Conservation (phyloP, 2,329 filamentous ascomycete species). For the Hypoxylon rubiginosum region DNA sequence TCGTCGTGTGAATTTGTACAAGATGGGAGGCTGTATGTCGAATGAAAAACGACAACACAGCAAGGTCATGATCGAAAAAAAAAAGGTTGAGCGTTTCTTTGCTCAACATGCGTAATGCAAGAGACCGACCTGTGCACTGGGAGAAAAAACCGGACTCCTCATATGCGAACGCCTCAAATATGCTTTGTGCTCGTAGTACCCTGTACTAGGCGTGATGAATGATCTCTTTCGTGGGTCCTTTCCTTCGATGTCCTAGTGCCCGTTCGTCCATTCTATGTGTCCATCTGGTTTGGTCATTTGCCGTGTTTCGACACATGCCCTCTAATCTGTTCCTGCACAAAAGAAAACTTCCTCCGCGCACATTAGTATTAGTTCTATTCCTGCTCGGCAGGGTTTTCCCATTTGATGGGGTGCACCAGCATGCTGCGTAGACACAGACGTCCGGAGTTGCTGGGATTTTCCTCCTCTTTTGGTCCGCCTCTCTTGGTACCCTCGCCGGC, state of each 20-base stretch:
- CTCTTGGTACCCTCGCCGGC: slow-evolving; percentile 62
- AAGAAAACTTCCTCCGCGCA: slow-evolving; percentile 28
- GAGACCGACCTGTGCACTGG: not conserved
- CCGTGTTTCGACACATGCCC: slow-evolving; percentile 28
- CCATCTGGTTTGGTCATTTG: slow-evolving; percentile 27
- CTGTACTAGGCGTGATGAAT: slow-evolving; percentile 42
- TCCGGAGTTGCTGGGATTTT: slow-evolving; percentile 62
- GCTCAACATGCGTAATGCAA: slow-evolving; percentile 21
- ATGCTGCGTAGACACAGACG: slow-evolving; percentile 85
- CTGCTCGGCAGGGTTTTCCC: slow-evolving; percentile 65
- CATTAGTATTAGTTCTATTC: slow-evolving; percentile 41
- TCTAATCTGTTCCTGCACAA: slow-evolving; percentile 36
- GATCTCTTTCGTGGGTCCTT: slow-evolving; percentile 27
- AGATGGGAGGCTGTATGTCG: slow-evolving; percentile 28
- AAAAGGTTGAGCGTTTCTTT: not conserved
- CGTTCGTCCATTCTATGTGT: slow-evolving; percentile 40
- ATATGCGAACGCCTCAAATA: slow-evolving; percentile 45
- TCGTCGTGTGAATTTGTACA: slow-evolving; percentile 38
- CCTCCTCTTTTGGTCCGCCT: slow-evolving; percentile 67
- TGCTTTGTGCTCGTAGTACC: slow-evolving; percentile 38
- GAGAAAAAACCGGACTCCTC: slow-evolving; percentile 41
- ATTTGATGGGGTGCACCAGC: slow-evolving; percentile 86
- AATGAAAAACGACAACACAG: slow-evolving; percentile 28
- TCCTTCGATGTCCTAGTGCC: slow-evolving; percentile 36
- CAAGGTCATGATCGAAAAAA: slow-evolving; percentile 13